Evolutionary conservation across 2,329 filamentous ascomycete genomes (phyloP).

Genomic region (Ilyonectria sp.): DNA sequence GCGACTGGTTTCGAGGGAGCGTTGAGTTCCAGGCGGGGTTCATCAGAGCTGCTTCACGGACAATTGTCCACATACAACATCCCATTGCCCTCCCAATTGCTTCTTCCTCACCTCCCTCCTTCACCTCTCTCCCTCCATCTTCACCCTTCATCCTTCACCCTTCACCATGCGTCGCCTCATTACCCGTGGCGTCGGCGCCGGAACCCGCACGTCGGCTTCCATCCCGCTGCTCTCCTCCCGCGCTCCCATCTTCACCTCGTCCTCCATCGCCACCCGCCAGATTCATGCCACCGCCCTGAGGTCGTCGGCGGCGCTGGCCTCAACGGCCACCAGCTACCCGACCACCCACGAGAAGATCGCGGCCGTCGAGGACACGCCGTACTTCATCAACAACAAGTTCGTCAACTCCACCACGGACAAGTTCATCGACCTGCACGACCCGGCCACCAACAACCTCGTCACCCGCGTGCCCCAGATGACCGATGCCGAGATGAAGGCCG

Average conservation of each 20-base stretch:
- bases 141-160: slow-evolving; percentile 28
- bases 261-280: slow-evolving; percentile 62
- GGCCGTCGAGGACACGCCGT: slow-evolving; percentile 79
- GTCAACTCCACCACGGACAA: slow-evolving; percentile 75
- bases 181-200: slow-evolving; percentile 56
- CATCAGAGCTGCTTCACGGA: not conserved
- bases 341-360: slow-evolving; percentile 80
- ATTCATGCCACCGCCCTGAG: slow-evolving; percentile 71
- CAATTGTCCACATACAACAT: slow-evolving; percentile 21
- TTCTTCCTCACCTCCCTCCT: slow-evolving; percentile 2
- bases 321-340: slow-evolving; percentile 74
- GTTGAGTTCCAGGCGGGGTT: slow-evolving; percentile 1
- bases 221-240: slow-evolving; percentile 45
- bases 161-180: slow-evolving; percentile 63
- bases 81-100: not conserved
- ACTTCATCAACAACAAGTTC: slow-evolving; percentile 88
- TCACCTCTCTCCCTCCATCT: not conserved
- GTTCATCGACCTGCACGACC: slow-evolving; percentile 87
- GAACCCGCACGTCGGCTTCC: slow-evolving; percentile 49
- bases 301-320: slow-evolving; percentile 67
- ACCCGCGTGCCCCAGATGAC: slow-evolving; percentile 88
- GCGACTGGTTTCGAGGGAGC: not conserved
- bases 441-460: slow-evolving; percentile 88
- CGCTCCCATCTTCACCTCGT: slow-evolving; percentile 49
- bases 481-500: slow-evolving; percentile 81